Evolutionary conservation across 345 rosid genomes (phyloP), one percentile per base, ranked within the genome.

Genomic region (Stellera chamaejasme): DNA sequence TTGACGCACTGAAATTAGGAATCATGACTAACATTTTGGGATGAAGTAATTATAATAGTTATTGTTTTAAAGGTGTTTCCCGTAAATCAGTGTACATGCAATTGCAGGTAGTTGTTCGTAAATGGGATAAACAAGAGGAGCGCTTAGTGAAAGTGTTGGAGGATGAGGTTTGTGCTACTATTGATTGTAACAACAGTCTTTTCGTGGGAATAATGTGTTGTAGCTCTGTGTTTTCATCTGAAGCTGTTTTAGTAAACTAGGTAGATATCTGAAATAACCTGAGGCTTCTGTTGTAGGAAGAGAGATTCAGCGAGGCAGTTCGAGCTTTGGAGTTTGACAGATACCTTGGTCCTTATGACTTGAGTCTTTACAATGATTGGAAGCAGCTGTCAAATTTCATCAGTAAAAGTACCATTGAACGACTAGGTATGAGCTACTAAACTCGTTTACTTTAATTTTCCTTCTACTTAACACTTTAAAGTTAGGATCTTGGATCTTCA

Each of bases 41-140:
- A 19, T 19, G 23, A 19, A 19, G 23, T 1, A 19, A 19, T 19
- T 32, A 32, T 32, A 32, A 32, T 32, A 8, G 39, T 32, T 32
- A 32, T 4, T 32, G 39, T 32, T 32, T 8, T 32, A 32, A 32
- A 32, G 39, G 2, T 32, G 5, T 8, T 32, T 32, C 39, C 39
- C 39, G 23, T 19, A 32, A 32, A 32, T 32, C 39, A 5, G 5
- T 32, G 5, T 32, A 32, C 9, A 46, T 66, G 55, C 26, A 10
- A 62, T 45, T 51, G 48, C 69, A 91, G 98, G 96, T 88, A 62
- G 72, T 88, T 76, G 80, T 92, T 63, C 87, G 86, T 19, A 72
- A 61, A 61, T 92, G 98, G 97, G 68, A 81, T 68, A 82, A 64
- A 55, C 82, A 78, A 58, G 89, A 92, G 36, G 97, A 88, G 52